Evolutionary conservation across 441 rosid species (phyloP).

Genomic region (Eutrema salsugineum): DNA sequence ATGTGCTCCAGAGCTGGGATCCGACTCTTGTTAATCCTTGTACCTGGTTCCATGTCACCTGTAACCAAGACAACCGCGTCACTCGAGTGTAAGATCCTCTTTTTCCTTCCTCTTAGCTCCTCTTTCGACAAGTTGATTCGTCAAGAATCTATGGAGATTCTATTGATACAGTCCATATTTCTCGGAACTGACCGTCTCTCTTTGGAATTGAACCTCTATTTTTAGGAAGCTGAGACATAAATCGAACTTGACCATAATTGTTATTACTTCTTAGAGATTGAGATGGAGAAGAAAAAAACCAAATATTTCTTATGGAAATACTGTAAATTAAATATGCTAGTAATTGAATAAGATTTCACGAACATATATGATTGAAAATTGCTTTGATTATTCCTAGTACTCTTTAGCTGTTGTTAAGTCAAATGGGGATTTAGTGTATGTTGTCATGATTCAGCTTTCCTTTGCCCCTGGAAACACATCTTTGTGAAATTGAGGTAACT

Average conservation of each 20-base stretch:
- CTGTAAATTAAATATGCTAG: neutral
- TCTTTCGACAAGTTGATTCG: neutral
- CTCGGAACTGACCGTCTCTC: neutral
- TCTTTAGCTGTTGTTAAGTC: neutral
- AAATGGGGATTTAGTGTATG: neutral
- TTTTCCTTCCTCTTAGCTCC: neutral
- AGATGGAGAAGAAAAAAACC: neutral
- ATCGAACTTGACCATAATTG: neutral
- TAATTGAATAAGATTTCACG: neutral
- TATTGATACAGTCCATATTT: neutral
- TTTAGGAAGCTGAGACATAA: too few relatives aligned
- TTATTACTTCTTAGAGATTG: neutral
- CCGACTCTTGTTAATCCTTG: conserved; percentile 90
- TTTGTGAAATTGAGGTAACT: neutral
- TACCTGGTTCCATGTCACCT: conserved; percentile 95
- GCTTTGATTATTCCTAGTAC: neutral
- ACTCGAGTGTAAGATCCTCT: conserved; percentile 66
- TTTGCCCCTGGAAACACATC: neutral
- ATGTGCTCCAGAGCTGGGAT: conserved; percentile 98
- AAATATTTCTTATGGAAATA: neutral
- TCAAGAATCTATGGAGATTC: conserved; percentile 9
- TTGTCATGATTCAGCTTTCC: neutral
- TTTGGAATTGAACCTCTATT: neutral
- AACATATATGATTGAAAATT: neutral
- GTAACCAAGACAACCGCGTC: conserved; percentile 80